A percentile compares a stretch with the other conserved stretches of the same genome.
phyloP scores from a whole-genome alignment of 768 basidiomycete genomes.

The Ramaria sp. region DNA sequence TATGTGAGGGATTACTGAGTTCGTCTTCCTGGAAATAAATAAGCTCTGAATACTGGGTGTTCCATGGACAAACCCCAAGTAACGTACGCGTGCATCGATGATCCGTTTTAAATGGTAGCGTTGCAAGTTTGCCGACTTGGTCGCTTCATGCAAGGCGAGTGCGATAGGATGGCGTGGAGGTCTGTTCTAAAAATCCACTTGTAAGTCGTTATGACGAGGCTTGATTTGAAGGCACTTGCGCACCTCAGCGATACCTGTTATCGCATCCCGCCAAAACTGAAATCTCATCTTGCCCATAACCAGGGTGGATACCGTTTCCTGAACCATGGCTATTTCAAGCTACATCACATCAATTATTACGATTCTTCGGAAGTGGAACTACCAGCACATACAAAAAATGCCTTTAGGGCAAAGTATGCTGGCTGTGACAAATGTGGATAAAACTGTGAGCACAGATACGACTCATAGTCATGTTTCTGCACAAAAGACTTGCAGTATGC shows the following conservation, averaged over 20 bases:
- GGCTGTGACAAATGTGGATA: slow-evolving; percentile 55
- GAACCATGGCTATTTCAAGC: slow-evolving; percentile 70
- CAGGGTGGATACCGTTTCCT: slow-evolving; percentile 64
- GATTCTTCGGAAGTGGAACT: neutral
- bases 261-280: slow-evolving; percentile 80
- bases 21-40: slow-evolving; percentile 44
- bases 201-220: neutral
- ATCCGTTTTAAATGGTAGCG: slow-evolving; percentile 75
- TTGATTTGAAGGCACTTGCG: slow-evolving; percentile 16
- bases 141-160: slow-evolving; percentile 53
- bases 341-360: slow-evolving; percentile 19
- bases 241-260: slow-evolving; percentile 59
- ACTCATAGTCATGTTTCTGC: slow-evolving; percentile 74
- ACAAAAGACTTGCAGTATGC: slow-evolving; percentile 65
- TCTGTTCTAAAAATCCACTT: slow-evolving; percentile 39
- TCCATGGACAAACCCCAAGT: neutral
- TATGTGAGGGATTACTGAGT: slow-evolving; percentile 49
- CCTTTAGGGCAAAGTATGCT: slow-evolving; percentile 70
- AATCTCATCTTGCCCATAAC: slow-evolving; percentile 75
- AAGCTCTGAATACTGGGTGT: slow-evolving; percentile 13
- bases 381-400: slow-evolving; percentile 57
- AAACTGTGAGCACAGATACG: slow-evolving; percentile 59
- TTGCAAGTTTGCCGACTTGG: slow-evolving; percentile 39
- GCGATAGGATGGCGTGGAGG: slow-evolving; percentile 78
- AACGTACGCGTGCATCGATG: slow-evolving; percentile 70